Conservation (phyloP, 2,329 filamentous ascomycete species). For the Microdochium nivale region DNA sequence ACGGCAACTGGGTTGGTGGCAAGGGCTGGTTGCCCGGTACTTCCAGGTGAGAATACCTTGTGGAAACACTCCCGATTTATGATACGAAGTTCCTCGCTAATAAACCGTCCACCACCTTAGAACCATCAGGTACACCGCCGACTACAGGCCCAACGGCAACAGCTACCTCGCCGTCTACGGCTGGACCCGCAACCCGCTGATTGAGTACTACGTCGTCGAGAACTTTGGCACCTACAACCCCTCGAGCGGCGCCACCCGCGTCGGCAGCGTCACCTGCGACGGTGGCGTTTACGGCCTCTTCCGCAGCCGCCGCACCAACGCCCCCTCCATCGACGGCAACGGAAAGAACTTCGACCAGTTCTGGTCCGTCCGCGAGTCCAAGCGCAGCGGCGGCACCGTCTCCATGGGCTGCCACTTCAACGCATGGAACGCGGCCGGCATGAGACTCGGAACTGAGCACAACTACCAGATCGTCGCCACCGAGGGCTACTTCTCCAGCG, state of each 20-base stretch:
- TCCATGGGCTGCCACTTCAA: constrained; percentile 21
- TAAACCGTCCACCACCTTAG: constrained; percentile 22
- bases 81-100: constrained; percentile 22
- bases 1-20: constrained; percentile 38
- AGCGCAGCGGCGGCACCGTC: constrained; percentile 32
- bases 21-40: constrained; percentile 36
- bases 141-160: constrained; percentile 38
- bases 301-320: constrained; percentile 26
- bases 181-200: constrained; percentile 26
- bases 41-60: constrained; percentile 4
- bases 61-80: constrained; percentile 10
- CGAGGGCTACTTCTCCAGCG: constrained; percentile 34
- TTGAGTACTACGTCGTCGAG: constrained; percentile 30
- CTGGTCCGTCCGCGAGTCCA: constrained; percentile 38
- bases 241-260: constrained; percentile 16
- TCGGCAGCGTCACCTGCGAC: constrained; percentile 20
- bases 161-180: constrained; percentile 35
- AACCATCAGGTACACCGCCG: constrained; percentile 38
- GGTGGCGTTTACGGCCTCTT: constrained; percentile 25
- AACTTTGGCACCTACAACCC: constrained; percentile 24
- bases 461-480: constrained; percentile 23
- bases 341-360: constrained; percentile 40
- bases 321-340: constrained; percentile 35
- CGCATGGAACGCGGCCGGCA: constrained; percentile 15
- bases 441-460: constrained; percentile 15